Evolutionary conservation across 345 rosid genomes (phyloP), one percentile per base, ranked within the genome.

Genomic region (Raphanus sativus): DNA sequence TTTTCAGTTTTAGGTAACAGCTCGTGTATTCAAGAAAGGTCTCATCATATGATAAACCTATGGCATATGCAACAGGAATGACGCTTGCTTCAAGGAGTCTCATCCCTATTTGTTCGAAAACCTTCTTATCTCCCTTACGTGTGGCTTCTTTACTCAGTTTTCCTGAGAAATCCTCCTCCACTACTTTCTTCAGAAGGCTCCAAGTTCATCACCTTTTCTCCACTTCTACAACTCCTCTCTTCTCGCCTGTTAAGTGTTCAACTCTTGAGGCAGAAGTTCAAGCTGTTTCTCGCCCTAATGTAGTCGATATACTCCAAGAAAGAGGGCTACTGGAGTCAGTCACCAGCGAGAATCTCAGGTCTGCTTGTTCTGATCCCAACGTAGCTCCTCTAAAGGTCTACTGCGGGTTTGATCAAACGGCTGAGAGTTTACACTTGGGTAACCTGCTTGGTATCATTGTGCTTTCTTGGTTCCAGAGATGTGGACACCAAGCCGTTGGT

Each of bases 321-420:
- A 85, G 98, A 58, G 95, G 98, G 33, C 75, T 90, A 67, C 91
- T 94, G 7, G 98, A 92, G 82, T 92, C 96, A 52, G 6, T 89
- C 56, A 92, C 98, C 69, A 86, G 88, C 73, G 90, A 90, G 71
- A 84, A 84, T 83, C 89, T 94, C 76, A 87, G 95, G 85, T 83
- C 87, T n/a, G 80, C 77, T 70, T 86, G 87, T 74, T 81, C 91
- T 50, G 71, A 78, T 65, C 84, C 80, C 30, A 82, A 67, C 3
- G 48, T 67, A 59, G 59, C 78, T 70, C 85, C 87, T 38, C 86
- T 90, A 56, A 86, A 77, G 36, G 97, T 85, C 50, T 94, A 94
- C 80, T 94, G 98, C 60, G 98, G 98, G 66, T 94, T 94, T 83
- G 98, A 94, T 83, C 98, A 98, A 1, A 94, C 98, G 0, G 98